Base-by-base conservation (phyloP, 2,329 filamentous ascomycete species). In the Hypoxylon sp. region DNA sequence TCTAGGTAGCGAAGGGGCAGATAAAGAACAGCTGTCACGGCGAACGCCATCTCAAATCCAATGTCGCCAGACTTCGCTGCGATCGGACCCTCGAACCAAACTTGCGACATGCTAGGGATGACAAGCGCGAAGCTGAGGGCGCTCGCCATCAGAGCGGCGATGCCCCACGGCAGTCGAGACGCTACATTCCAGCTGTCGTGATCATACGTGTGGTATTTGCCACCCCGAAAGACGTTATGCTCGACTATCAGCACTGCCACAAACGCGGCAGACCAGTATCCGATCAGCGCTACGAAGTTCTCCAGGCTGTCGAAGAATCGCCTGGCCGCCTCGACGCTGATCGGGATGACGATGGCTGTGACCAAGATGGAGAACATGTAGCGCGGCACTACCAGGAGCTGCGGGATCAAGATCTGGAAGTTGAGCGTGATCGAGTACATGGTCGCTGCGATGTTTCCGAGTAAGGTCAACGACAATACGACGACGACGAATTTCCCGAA, bases 351-450 rank as follows among this genome's bases (percentile, higher is more conserved):
- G 63, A 88, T 78, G 29, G 79, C 81, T 1, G 84, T 83, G 37
- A 83, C 80, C 54, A 86, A 71, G 41, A 88, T 67, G 29, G 83
- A 79, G 66, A 85, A 88, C 48, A 85, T 65, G 59, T 83, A 80
- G 3, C 86, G 82, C 4, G 83, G 85, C 2, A 87, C 76, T 38
- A 78, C 77, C 52, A 81, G 75, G 24, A 87, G 78, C 57, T 78
- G 79, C 0, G 86, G 85, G 3, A 85, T 71, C 17, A 88, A 72
- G 63, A 86, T 84, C 72, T 88, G 85, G 71, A 87, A 84, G 76
- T 88, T 87, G 62, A 88, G 78, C 3, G 84, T 84, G 63, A 88
- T 80, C 66, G 82, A 81, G 75, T 88, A 88, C 72, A 84, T 81
- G 13, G 83, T 85, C 13, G 81, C 82, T 1, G 82, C 77, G 9